Evolutionary conservation across 495 filamentous ascomycete species (phyloP).

Genomic region (Aspergillus indologenus): DNA sequence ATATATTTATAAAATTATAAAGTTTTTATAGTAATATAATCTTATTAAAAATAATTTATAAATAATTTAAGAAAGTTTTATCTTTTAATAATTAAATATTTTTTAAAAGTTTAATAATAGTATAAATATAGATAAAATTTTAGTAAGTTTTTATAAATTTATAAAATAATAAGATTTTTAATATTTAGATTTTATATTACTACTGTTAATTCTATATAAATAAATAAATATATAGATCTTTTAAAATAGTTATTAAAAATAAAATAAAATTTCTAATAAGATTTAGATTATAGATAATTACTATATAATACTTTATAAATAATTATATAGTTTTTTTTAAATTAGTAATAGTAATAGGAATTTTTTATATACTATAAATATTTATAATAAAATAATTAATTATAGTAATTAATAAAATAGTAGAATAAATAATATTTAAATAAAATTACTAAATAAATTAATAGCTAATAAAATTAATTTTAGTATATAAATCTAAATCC

Average conservation of each 20-base stretch:
- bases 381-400: background rate
- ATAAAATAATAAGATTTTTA: background rate
- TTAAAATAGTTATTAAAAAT: background rate
- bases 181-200: background rate
- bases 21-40: background rate
- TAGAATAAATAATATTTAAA: background rate
- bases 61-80: background rate
- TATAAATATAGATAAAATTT: background rate
- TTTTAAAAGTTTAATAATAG: background rate
- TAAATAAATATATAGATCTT: background rate
- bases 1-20: background rate
- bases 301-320: background rate
- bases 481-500: background rate
- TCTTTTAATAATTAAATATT: background rate
- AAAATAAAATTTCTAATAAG: background rate
- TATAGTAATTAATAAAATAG: background rate
- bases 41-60: background rate
- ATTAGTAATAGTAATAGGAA: background rate
- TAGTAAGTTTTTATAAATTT: background rate
- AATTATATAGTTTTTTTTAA: background rate
- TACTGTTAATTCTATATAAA: background rate
- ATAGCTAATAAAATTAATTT: background rate
- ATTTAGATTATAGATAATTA: background rate
- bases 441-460: background rate
- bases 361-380: slow-evolving; percentile 1